Evolutionary conservation across 1,284 basidiomycete species (phyloP), one percentile per base, ranked within the genome.

Genomic region (Microbotryum lychnidis-dioicae): DNA sequence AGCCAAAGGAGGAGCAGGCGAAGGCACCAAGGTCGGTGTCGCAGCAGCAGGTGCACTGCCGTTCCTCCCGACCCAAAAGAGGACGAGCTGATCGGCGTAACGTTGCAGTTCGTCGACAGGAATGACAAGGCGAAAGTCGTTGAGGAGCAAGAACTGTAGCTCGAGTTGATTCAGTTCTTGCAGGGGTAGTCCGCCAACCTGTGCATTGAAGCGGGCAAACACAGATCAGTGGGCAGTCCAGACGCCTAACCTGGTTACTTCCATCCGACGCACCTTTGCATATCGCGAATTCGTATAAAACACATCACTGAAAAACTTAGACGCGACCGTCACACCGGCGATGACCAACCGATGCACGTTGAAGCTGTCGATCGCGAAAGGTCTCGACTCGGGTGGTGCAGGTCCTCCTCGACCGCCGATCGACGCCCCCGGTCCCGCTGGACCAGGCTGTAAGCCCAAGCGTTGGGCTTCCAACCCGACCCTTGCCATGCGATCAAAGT

Each of bases 271-370:
- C 65, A 93, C 92, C 83, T 97, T 98, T 61, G 94, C 94, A 75
- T 98, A 98, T 45, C 94, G 82, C 33, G 93, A 97, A 73, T 98
- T 98, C n/a, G 94, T 97, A 77, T 98, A 97, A 73, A 98, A 98
- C 12, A 98, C 92, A 75, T 98, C 94, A 63, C 88, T 91, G 75
- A 97, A 97, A 76, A 98, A 98, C 76, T 98, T 98, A 79, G 89
- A 92, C 21, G 94, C 93, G 10, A 98, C 94, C 3, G 94, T 97
- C 29, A 98, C 88, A 4, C 94, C 94, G 1, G 94, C 93, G 69
- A 98, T 97, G 71, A 98, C 89, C 51, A 98, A 79, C 37, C 91
- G 83, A 76, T 98, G 94, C 29, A 98, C 88, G 73, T 98, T 98
- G 78, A 87, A 98, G 63, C 88, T 90, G 77, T 98, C 94, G 73